These are phyloP conservation scores for Gaeumannomyces tritici DNA, from an alignment of 2,329 filamentous ascomycete genomes.

Conservation along the genomic window DNA sequence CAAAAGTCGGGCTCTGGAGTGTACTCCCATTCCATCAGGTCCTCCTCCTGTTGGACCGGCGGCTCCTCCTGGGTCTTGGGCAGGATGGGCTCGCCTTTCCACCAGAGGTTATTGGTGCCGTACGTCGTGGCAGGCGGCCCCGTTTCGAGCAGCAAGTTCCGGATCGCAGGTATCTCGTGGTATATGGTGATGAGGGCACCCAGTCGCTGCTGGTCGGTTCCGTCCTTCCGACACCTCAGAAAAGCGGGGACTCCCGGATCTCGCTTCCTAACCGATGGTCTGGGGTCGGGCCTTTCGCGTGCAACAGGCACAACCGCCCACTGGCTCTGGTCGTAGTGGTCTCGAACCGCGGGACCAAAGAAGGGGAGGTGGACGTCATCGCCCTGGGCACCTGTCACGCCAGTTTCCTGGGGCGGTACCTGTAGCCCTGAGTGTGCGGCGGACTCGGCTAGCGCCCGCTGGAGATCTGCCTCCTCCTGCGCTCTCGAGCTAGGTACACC, in stretches of 20 bases:
- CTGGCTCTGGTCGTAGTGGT: conserved; percentile 41
- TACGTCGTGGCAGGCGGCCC: conserved; percentile 35
- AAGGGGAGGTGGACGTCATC: conserved; percentile 29
- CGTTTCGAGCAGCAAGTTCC: conserved; percentile 42
- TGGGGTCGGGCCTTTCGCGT: conserved; percentile 23
- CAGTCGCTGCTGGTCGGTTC: conserved; percentile 28
- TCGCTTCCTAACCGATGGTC: conserved; percentile 35
- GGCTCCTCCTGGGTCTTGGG: conserved; percentile 19
- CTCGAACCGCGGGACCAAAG: conserved; percentile 51
- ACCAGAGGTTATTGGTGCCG: conserved; percentile 50
- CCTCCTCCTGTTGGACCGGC: conserved; percentile 12
- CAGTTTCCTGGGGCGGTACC: conserved; percentile 36
- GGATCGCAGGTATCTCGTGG: conserved; percentile 47
- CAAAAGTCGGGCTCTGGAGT: conserved; percentile 26
- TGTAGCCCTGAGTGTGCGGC: conserved; percentile 39
- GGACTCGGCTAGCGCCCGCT: conserved; percentile 47
- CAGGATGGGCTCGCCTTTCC: conserved; percentile 45
- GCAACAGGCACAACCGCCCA: conserved; percentile 49
- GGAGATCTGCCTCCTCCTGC: conserved; percentile 46
- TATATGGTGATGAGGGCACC: conserved; percentile 48
- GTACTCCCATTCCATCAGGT: conserved; percentile 12
- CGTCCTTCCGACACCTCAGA: conserved; percentile 28
- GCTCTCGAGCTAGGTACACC: conserved; percentile 19
- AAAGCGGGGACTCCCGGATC: conserved; percentile 38
- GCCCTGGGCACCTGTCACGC: conserved; percentile 26